These are phyloP conservation scores for Trematosphaeria pertusa DNA, from an alignment of 2,329 filamentous ascomycete species.

Conservation along the genomic window DNA sequence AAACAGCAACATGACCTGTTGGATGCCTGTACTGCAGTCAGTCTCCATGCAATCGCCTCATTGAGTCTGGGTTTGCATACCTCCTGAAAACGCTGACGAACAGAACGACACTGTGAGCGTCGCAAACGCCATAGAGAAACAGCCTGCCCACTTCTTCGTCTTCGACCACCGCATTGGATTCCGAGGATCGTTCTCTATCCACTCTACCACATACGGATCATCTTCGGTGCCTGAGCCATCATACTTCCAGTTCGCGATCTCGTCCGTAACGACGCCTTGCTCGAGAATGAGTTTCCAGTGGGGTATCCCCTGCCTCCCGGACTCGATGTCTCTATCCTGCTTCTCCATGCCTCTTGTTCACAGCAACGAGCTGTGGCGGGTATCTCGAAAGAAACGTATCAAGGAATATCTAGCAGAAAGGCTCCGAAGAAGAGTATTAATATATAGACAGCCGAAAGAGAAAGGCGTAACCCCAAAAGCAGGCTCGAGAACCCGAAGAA, in stretches of 20 bases:
- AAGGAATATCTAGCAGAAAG: too few species aligned
- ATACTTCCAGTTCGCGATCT: slow-evolving; percentile 50
- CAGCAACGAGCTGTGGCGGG: background rate
- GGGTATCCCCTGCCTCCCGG: slow-evolving; percentile 41
- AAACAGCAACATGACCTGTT: slow-evolving; percentile 49
- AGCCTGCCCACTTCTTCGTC: slow-evolving; percentile 52
- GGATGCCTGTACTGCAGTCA: slow-evolving; percentile 33
- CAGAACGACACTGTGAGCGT: slow-evolving; percentile 54
- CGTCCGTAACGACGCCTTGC: slow-evolving; percentile 46
- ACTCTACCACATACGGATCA: slow-evolving; percentile 55
- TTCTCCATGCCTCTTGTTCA: slow-evolving; percentile 17
- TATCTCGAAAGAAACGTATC: background rate
- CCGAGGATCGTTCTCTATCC: slow-evolving; percentile 55
- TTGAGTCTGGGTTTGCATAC: slow-evolving; percentile 26
- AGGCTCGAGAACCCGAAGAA: too few species aligned
- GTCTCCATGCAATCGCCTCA: too few species aligned
- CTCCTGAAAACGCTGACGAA: slow-evolving; percentile 51
- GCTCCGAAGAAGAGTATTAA: too few species aligned
- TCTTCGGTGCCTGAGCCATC: slow-evolving; percentile 52
- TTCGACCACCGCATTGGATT: slow-evolving; percentile 52
- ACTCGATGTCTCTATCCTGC: slow-evolving; percentile 36
- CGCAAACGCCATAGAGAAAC: slow-evolving; percentile 50
- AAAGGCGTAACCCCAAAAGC: too few species aligned
- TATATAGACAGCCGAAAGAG: too few species aligned
- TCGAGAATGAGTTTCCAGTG: slow-evolving; percentile 47